A percentile compares a stretch with the other conserved stretches of the same genome.
These are phyloP conservation scores for Phylloporus scabripes DNA, from an alignment of 768 basidiomycete species.

Conservation along the genomic window DNA sequence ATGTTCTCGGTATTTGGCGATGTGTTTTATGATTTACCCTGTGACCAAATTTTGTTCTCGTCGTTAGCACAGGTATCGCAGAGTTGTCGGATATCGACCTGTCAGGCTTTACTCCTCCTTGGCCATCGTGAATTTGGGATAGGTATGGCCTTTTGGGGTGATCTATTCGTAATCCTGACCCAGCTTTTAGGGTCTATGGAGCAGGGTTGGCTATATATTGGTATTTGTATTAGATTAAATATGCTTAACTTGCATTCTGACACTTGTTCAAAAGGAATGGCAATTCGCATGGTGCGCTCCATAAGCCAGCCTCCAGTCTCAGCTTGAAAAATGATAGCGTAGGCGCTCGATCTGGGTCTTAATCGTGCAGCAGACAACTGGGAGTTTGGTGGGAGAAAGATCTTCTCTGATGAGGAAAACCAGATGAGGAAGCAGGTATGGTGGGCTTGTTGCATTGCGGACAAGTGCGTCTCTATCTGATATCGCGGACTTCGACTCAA, in stretches of 20 bases:
- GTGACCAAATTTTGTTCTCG: slow-evolving; percentile 6
- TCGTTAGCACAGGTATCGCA: slow-evolving; percentile 56
- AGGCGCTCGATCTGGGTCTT: slow-evolving; percentile 79
- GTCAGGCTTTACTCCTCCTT: slow-evolving; percentile 73
- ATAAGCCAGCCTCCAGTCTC: not conserved
- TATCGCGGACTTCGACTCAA: slow-evolving; percentile 1
- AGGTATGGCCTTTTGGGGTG: slow-evolving; percentile 37
- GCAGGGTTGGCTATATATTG: slow-evolving; percentile 81
- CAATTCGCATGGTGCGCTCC: slow-evolving; percentile 59
- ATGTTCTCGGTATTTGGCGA: slow-evolving; percentile 50
- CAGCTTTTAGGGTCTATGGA: slow-evolving; percentile 53
- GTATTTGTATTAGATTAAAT: slow-evolving; percentile 29
- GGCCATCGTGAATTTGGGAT: slow-evolving; percentile 85
- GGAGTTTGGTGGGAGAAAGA: slow-evolving; percentile 53
- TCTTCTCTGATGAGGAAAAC: slow-evolving; percentile 63
- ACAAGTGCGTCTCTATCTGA: slow-evolving; percentile 46
- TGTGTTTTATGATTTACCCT: not conserved
- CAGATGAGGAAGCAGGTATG: slow-evolving; percentile 73
- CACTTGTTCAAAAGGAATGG: slow-evolving; percentile 47
- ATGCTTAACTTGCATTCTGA: not conserved
- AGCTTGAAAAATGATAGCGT: slow-evolving; percentile 4
- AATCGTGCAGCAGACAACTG: slow-evolving; percentile 75
- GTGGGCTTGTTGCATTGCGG: slow-evolving; percentile 70
- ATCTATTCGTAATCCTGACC: slow-evolving; percentile 9
- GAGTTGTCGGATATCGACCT: slow-evolving; percentile 64